Evolutionary conservation across 2,329 filamentous ascomycete genomes (phyloP).

Genomic region (Phialophora verrucosa): DNA sequence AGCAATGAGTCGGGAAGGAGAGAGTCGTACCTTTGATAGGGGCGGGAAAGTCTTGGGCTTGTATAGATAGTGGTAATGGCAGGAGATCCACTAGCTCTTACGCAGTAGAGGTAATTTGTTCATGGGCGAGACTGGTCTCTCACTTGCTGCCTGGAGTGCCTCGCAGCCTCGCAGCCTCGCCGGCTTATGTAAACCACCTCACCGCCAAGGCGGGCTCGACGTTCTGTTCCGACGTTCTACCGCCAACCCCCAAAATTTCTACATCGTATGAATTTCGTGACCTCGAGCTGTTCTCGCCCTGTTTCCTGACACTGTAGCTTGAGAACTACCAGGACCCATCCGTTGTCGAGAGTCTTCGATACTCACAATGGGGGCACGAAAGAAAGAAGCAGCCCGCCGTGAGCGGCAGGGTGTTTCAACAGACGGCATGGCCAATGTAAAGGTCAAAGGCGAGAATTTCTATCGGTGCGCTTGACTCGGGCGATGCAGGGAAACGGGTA

Average conservation of each 20-base stretch:
- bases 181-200: background rate
- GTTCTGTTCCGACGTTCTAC: background rate
- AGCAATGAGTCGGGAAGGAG: constrained; percentile 31
- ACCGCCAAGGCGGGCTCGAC: background rate
- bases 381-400: constrained; percentile 86
- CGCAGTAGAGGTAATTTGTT: no score
- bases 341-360: background rate
- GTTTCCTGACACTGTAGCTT: background rate
- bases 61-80: no score
- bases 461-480: constrained; percentile 69
- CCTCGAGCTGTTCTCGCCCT: background rate
- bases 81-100: no score
- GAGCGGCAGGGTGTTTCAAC: constrained; percentile 81
- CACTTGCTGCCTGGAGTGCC: no score
- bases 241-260: background rate
- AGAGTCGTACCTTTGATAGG: constrained; percentile 24
- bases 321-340: background rate
- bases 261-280: background rate
- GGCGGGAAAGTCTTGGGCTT: no score
- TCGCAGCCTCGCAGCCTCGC: background rate
- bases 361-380: constrained; percentile 76
- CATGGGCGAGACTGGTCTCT: no score
- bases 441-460: constrained; percentile 96
- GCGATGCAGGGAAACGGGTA: constrained; percentile 5
- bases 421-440: constrained; percentile 91